phyloP scores from a whole-genome alignment of 306 rosid species.

The Hippophae tibetana region DNA sequence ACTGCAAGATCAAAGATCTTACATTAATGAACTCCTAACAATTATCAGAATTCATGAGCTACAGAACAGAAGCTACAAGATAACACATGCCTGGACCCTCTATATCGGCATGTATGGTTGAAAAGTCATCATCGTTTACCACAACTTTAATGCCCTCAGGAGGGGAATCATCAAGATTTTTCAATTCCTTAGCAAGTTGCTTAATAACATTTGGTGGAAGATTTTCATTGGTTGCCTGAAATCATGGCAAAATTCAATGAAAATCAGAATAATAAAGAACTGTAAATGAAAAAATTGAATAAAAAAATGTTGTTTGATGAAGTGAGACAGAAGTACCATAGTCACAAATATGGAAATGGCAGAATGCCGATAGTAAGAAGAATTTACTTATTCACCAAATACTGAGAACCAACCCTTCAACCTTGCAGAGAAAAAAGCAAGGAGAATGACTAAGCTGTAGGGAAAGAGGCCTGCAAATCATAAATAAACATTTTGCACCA shows the following conservation, averaged over 20 bases:
- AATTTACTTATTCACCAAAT: constrained; percentile 17
- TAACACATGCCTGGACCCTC: constrained; percentile 86
- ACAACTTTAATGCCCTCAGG: constrained; percentile 95
- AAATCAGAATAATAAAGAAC: not conserved
- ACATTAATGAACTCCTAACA: constrained; percentile 15
- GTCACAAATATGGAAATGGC: constrained; percentile 20
- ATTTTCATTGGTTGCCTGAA: constrained; percentile 93
- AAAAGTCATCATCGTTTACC: constrained; percentile 82
- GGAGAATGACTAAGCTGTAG: constrained; percentile 16
- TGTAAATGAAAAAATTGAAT: not conserved
- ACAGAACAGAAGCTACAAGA: not conserved
- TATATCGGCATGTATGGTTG: constrained; percentile 80
- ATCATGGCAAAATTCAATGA: constrained; percentile 13
- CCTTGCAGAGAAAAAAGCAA: constrained; percentile 11
- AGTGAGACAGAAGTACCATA: constrained; percentile 41
- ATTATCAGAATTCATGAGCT: not conserved
- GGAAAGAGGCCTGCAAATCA: constrained; percentile 26
- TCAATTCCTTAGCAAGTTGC: constrained; percentile 97
- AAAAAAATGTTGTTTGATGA: not conserved
- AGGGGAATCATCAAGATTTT: constrained; percentile 88
- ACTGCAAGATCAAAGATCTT: constrained; percentile 43
- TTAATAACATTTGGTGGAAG: constrained; percentile 94
- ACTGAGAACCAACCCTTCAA: constrained; percentile 17
- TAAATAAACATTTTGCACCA: constrained; percentile 2
- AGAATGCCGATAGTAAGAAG: constrained; percentile 13